Percentiles rank a stretch among this genome's conserved stretches.
Conservation (phyloP, 768 basidiomycete species). For the Podaxis sp. region DNA sequence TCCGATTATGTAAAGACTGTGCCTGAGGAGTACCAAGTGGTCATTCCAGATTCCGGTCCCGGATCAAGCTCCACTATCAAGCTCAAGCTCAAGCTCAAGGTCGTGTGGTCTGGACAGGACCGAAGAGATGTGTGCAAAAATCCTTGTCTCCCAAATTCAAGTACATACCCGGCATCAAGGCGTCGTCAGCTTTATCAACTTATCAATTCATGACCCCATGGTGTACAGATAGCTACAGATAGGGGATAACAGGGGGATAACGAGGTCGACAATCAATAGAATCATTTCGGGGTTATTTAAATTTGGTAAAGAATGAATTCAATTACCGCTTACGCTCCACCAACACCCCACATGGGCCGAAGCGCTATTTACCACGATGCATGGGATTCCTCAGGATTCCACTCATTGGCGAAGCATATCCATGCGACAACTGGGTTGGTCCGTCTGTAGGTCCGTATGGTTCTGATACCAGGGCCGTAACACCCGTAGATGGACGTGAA, state of each 20-base stretch:
- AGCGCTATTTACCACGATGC: neutral
- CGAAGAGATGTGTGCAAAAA: too few relatives aligned
- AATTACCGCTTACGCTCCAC: neutral
- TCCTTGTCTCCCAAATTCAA: neutral
- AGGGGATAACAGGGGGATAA: neutral
- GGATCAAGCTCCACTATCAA: too few relatives aligned
- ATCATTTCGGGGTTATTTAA: neutral
- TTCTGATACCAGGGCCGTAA: too few relatives aligned
- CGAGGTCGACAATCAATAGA: neutral
- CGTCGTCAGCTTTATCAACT: neutral
- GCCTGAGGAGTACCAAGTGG: too few relatives aligned
- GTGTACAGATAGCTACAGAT: neutral
- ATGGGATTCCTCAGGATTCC: neutral
- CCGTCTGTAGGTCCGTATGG: too few relatives aligned
- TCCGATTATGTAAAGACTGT: too few relatives aligned
- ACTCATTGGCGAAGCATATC: slow-evolving; percentile 1
- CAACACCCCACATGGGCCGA: slow-evolving; percentile 4
- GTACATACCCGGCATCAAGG: neutral
- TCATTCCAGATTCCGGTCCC: too few relatives aligned
- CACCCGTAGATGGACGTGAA: too few relatives aligned
- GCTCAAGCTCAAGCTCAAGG: too few relatives aligned
- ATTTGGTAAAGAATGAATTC: neutral
- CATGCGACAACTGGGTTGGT: neutral
- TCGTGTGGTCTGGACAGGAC: too few relatives aligned
- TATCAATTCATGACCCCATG: neutral